Evolutionary conservation across 2,329 filamentous ascomycete genomes (phyloP).

Genomic region (Fusarium odoratissimum): DNA sequence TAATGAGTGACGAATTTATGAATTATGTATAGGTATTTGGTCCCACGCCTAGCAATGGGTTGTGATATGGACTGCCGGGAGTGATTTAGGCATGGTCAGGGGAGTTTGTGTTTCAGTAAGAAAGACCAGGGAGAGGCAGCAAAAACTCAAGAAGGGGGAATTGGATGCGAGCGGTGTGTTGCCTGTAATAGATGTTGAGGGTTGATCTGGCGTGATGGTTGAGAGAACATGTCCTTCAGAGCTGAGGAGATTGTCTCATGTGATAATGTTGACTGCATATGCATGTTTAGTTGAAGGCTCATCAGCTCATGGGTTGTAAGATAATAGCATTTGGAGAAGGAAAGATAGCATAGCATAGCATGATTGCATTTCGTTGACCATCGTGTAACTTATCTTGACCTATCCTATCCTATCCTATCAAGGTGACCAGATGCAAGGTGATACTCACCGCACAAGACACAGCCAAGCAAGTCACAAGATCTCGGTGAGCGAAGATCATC

Average conservation of each 20-base stretch:
- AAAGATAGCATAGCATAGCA: constrained; percentile 3
- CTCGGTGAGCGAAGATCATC: constrained; percentile 32
- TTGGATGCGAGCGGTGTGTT: constrained; percentile 21
- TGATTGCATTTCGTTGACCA: not conserved
- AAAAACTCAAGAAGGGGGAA: not conserved
- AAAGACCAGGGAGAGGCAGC: constrained; percentile 10
- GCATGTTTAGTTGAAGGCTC: not conserved
- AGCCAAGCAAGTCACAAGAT: constrained; percentile 20
- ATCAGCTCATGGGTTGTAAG: constrained; percentile 14
- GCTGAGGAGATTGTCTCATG: not conserved
- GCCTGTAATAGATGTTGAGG: constrained; percentile 11
- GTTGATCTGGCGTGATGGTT: constrained; percentile 14
- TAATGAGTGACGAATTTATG: constrained; percentile 53
- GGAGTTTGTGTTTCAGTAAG: constrained; percentile 21
- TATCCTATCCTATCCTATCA: not conserved
- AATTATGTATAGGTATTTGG: constrained; percentile 35
- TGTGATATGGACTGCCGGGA: constrained; percentile 14
- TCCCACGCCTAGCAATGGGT: constrained; percentile 10
- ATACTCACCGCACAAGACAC: constrained; percentile 27
- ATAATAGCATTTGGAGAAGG: constrained; percentile 4
- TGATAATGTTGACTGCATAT: constrained; percentile 7
- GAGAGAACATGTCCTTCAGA: not conserved
- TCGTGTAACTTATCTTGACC: not conserved
- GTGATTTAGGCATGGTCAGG: constrained; percentile 13
- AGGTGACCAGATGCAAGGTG: not conserved